Evolutionary conservation across 2,329 filamentous ascomycete genomes (phyloP), one percentile per base, ranked within the genome.

Genomic region (Camptophora hylomeconis): DNA sequence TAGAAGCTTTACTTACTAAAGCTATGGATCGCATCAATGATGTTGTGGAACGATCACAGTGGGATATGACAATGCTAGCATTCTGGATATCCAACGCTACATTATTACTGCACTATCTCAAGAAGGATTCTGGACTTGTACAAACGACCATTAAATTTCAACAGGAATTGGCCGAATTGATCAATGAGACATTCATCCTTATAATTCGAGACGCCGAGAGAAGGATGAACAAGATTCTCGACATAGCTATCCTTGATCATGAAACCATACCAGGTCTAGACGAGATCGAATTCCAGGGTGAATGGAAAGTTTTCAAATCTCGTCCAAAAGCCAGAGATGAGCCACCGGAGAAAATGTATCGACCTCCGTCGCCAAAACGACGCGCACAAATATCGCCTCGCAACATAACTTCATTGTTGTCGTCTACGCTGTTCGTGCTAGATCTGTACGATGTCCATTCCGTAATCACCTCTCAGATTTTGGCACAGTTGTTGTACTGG

Each of bases 1-100:
- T 98, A 7, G 76, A 73, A 11, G 78, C 79, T 23, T 69, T 95
- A 15, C 69, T 98, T 10, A 67, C 80, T 15, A 77, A 79, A 19
- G 83, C 89, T 20, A 92, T 92, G 69, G 83, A 92, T 48, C 89
- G 87, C 55, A 95, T 98, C 46, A 95, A 95, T 49, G 78, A 44
- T 26, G 83, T 94, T 17, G 84, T 98, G n/a, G 89, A 95, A 54
- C 72, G 72, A 37, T 76, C 87, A 48, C 89, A 98, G 50, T 95
- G 89, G 89, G 89, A 98, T 50, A 98, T 98, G 89, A 98, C 89
- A 0, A 93, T 98, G 42, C 63, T 98, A 20, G 89, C 89, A 2
- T 98, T 98, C 50, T 98, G 89, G 89, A 84, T 94, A 47, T 95
- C 89, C 2, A 98, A 98, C 52, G 84, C 83, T 6, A 98, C 89